A percentile compares a stretch with the other conserved stretches of the same genome.
Conservation (phyloP, 176 grass and related monocot species). For the Panicum miliaceum region DNA sequence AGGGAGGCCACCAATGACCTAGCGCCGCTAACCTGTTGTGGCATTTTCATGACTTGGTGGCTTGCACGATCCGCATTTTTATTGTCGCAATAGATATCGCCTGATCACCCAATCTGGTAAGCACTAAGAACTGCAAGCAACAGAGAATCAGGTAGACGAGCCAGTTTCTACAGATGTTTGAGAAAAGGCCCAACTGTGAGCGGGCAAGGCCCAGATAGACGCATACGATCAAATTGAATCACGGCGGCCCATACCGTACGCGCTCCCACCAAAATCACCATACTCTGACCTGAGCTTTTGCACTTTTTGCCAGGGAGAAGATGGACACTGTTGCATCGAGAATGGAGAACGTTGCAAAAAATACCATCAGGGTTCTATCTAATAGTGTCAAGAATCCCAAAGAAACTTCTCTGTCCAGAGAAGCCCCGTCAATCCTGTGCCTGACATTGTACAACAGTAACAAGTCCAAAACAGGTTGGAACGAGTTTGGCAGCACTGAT, state of each 20-base stretch:
- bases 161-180: too few species aligned
- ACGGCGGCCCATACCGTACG: background rate
- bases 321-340: slow-evolving; percentile 61
- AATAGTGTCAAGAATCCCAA: slow-evolving; percentile 40
- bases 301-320: slow-evolving; percentile 60
- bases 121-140: background rate
- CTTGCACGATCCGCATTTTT: too few species aligned
- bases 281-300: background rate
- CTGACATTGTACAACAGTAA: slow-evolving; percentile 58
- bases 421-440: slow-evolving; percentile 56
- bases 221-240: background rate
- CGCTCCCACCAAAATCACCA: background rate
- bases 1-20: background rate
- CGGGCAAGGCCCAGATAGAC: background rate
- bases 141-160: background rate
- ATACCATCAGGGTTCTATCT: slow-evolving; percentile 53
- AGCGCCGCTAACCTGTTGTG: background rate
- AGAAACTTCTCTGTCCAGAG: slow-evolving; percentile 26
- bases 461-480: slow-evolving; percentile 42
- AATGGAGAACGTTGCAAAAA: slow-evolving; percentile 62
- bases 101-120: background rate
- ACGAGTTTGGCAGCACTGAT: slow-evolving; percentile 45
- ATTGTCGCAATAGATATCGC: background rate
- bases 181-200: background rate
- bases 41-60: background rate